These are phyloP conservation scores for Monosporascus sp. DNA, from an alignment of 2,329 filamentous ascomycete genomes.

Conservation along the genomic window DNA sequence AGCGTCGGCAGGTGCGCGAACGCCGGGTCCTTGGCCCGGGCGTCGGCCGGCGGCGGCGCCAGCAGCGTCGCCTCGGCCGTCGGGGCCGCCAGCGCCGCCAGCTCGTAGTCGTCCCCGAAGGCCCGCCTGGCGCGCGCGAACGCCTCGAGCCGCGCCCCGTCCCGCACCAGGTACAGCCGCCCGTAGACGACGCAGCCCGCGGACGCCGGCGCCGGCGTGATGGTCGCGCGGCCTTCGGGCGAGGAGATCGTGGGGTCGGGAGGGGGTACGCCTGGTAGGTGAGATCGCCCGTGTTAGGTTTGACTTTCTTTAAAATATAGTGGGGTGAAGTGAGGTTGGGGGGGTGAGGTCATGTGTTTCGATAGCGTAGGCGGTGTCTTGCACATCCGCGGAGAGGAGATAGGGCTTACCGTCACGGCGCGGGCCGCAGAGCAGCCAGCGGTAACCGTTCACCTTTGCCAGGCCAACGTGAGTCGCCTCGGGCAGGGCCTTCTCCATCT, in stretches of 20 bases:
- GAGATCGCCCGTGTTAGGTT: not conserved
- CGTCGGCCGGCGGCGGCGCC: not conserved
- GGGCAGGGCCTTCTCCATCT: not conserved
- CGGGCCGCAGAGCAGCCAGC: constrained; percentile 1
- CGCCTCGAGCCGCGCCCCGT: not conserved
- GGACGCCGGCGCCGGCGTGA: not conserved
- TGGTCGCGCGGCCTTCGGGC: not conserved
- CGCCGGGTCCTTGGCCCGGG: not conserved
- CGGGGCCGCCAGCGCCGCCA: not conserved
- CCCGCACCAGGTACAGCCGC: not conserved
- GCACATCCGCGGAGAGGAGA: not conserved
- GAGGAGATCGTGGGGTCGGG: not conserved
- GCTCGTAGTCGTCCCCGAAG: not conserved
- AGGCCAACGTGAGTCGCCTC: not conserved
- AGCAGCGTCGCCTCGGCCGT: not conserved
- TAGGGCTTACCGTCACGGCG: not conserved
- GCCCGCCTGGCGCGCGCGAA: not conserved
- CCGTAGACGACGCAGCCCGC: not conserved
- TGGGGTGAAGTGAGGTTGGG: too few species aligned
- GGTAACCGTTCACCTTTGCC: not conserved
- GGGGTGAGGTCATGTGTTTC: too few species aligned
- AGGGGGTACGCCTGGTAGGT: not conserved
- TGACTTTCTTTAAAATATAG: too few species aligned
- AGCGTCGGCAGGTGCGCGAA: too few species aligned
- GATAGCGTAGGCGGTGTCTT: too few species aligned